Conservation (phyloP, 164 flowering plant species). For the Annona squamosa region DNA sequence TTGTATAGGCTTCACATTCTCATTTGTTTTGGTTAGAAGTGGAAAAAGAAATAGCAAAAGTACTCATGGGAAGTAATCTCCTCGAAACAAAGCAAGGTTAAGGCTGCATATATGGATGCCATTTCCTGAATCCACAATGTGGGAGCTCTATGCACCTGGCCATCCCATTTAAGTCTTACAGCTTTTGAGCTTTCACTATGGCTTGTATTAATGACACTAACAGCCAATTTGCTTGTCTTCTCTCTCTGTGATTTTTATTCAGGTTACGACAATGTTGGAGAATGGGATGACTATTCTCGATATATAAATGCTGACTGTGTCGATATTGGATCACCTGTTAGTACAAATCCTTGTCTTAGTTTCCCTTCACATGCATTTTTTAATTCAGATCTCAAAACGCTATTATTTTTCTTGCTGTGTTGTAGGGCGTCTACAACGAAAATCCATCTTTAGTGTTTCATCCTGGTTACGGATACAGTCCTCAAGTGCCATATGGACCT, state of each 20-base stretch:
- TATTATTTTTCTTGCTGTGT: constrained; percentile 11
- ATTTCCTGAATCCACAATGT: too few relatives aligned
- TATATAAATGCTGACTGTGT: constrained; percentile 56
- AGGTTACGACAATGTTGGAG: constrained; percentile 61
- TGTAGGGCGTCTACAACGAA: constrained; percentile 68
- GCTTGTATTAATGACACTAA: not conserved
- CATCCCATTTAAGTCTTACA: too few relatives aligned
- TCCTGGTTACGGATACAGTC: constrained; percentile 76
- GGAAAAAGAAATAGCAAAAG: too few relatives aligned
- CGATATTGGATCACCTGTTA: constrained; percentile 70
- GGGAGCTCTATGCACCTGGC: too few relatives aligned
- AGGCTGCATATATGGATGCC: too few relatives aligned
- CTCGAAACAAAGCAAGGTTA: too few relatives aligned
- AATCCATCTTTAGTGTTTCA: constrained; percentile 69
- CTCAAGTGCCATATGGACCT: constrained; percentile 87
- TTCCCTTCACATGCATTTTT: not conserved
- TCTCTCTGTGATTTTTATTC: constrained; percentile 10
- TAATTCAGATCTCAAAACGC: not conserved
- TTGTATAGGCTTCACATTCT: not conserved
- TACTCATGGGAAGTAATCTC: too few relatives aligned
- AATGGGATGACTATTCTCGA: constrained; percentile 68
- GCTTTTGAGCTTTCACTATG: not conserved
- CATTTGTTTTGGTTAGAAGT: not conserved
- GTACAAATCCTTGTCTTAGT: constrained; percentile 16
- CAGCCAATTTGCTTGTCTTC: not conserved